A percentile compares a stretch with the other conserved stretches of the same genome.
Evolutionary conservation across 805 yeast genomes (phyloP).

Genomic region (Ogataea henricii): DNA sequence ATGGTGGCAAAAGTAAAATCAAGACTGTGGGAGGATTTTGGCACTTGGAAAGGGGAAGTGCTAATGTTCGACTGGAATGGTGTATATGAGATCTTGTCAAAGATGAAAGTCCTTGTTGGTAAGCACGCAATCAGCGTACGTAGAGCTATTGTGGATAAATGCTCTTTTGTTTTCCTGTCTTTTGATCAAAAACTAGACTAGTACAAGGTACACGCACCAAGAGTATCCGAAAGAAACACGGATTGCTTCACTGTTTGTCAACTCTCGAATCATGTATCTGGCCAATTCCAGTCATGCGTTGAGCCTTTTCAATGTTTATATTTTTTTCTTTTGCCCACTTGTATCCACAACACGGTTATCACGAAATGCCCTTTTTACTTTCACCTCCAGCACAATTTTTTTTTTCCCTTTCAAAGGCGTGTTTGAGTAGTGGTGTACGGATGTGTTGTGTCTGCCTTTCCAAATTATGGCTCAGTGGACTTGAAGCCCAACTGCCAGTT

Average conservation of each 20-base stretch:
- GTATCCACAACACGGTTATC: conserved; percentile 1
- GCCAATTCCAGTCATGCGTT: conserved; percentile 4
- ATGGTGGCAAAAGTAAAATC: conserved; percentile 2
- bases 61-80: background rate
- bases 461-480: background rate
- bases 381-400: conserved; percentile 1
- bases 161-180: background rate
- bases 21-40: no score
- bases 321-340: background rate
- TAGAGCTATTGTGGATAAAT: background rate
- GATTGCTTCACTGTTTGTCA: background rate
- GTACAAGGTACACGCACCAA: conserved; percentile 2
- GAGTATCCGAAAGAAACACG: background rate
- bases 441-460: background rate
- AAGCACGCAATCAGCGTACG: background rate
- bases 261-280: conserved; percentile 1
- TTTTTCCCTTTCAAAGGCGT: background rate
- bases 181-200: background rate
- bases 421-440: conserved; percentile 6
- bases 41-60: background rate
- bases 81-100: background rate
- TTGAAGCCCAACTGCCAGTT: conserved; percentile 5
- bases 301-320: background rate
- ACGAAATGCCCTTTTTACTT: conserved; percentile 2
- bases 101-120: background rate